Base-by-base conservation (phyloP, 768 basidiomycete genomes). In the Lactarius evosmus region DNA sequence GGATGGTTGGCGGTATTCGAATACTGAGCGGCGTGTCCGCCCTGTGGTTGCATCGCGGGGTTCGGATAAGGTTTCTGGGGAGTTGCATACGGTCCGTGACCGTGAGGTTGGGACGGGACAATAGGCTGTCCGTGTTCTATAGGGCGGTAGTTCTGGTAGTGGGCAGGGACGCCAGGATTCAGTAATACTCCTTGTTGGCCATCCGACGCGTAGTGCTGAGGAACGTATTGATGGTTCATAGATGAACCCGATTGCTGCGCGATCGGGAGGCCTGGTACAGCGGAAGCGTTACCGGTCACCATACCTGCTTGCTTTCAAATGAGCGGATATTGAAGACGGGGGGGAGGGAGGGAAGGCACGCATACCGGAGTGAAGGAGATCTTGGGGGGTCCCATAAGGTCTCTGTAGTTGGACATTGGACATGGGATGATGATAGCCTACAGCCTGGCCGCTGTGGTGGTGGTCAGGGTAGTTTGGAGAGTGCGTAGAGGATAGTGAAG, bases 1-100 rank as follows among this genome's bases (percentile, higher is more conserved):
- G 62, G 62, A 32, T 36, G 44, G 33, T 58, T 63, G 61, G 61
- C 56, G 67, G 67, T 50, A 58, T 67, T 67, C 58, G 66, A 63
- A 57, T 61, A 61, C 49, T 60, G 68, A 17, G 63, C n/a, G 14
- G 54, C 58, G 38, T 58, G 58, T 27, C 38, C 38, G 3, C 57
- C 60, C 19, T 65, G 62, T 25, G 66, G 40, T 38, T 56, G 62
- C 44, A 46, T 54, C 52, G 53, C 63, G 58, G 57, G 63, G 59
- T 57, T 63, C 36, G 54, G 61, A 56, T 52, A 62, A 57, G 62
- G 59, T 58, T 62, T 57, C 52, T 52, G 62, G 14, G 56, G 53
- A 59, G 46, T n/a, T 27, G 9, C 32, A 54, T 19, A 53, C 46
- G 25, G 46, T 14, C 22, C 46, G 2, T 60, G 56, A 9, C 55